Evolutionary conservation across 108 stramenopile species (phyloP).

Genomic region (Fragilariopsis cylindrus): DNA sequence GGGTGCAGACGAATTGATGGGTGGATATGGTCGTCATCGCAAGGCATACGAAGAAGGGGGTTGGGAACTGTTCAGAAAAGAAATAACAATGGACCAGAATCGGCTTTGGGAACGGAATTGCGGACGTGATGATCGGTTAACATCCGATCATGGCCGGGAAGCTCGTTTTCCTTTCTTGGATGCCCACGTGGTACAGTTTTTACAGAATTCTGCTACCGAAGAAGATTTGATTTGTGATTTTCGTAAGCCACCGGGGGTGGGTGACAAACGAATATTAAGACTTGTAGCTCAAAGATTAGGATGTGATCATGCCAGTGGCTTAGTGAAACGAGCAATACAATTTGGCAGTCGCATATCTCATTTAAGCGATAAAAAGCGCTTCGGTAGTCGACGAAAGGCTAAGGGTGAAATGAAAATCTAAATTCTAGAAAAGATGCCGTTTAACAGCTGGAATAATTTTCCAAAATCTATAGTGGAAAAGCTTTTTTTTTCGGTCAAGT

Average conservation of each 20-base stretch:
- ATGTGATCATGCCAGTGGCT: slow-evolving; percentile 32
- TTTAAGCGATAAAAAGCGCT: slow-evolving; percentile 73
- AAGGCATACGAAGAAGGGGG: slow-evolving; percentile 80
- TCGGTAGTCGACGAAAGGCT: slow-evolving; percentile 84
- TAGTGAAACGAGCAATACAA: slow-evolving; percentile 95
- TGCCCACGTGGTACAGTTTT: slow-evolving; percentile 72
- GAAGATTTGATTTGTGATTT: slow-evolving; percentile 61
- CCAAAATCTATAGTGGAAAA: too few relatives aligned
- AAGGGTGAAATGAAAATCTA: slow-evolving; percentile 42
- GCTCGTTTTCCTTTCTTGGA: slow-evolving; percentile 95
- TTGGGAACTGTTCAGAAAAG: slow-evolving; percentile 58
- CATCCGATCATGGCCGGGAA: slow-evolving; percentile 90
- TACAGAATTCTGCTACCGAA: slow-evolving; percentile 27
- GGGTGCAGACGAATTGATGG: slow-evolving; percentile 97
- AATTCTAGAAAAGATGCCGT: background rate
- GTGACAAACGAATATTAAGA: slow-evolving; percentile 88
- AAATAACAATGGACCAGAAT: slow-evolving; percentile 81
- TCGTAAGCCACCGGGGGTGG: slow-evolving; percentile 65
- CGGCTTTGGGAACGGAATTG: slow-evolving; percentile 96
- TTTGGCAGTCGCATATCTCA: slow-evolving; percentile 93
- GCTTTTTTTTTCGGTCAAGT: too few relatives aligned
- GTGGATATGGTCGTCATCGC: slow-evolving; percentile 96
- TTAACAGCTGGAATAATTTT: too few relatives aligned
- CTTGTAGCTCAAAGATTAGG: slow-evolving; percentile 59
- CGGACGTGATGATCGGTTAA: slow-evolving; percentile 94